phyloP scores from a whole-genome alignment of 306 rosid genomes.

The Dryas drummondii region DNA sequence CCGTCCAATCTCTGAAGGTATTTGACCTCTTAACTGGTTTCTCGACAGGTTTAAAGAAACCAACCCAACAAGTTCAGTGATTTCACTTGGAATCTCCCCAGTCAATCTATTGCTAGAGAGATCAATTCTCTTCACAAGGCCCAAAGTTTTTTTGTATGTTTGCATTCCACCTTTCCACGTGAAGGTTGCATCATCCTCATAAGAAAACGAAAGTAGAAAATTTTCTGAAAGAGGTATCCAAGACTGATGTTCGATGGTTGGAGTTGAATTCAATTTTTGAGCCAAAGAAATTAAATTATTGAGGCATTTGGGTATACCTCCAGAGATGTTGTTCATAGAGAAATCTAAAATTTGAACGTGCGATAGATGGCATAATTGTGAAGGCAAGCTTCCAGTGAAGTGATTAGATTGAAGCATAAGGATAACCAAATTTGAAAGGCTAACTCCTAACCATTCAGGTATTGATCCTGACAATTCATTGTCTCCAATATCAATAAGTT shows the following conservation, averaged over 20 bases:
- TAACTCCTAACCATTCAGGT: no score
- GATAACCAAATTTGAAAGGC: no score
- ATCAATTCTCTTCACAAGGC: slow-evolving; percentile 12
- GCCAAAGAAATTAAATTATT: neutral
- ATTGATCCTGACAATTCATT: no score
- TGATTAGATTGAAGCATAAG: no score
- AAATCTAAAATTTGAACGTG: neutral
- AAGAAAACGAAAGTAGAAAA: no score
- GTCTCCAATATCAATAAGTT: no score
- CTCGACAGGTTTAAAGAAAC: slow-evolving; percentile 23
- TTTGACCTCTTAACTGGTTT: neutral
- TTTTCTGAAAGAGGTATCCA: no score
- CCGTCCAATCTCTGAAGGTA: slow-evolving; percentile 1
- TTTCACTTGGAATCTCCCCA: slow-evolving; percentile 1
- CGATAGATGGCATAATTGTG: neutral
- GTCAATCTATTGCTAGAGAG: neutral
- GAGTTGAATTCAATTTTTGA: neutral
- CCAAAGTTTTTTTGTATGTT: neutral
- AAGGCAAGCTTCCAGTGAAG: slow-evolving; percentile 7
- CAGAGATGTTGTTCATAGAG: slow-evolving; percentile 1
- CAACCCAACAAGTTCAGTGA: slow-evolving; percentile 11
- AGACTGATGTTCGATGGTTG: neutral
- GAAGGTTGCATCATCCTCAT: neutral
- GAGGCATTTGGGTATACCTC: slow-evolving; percentile 23
- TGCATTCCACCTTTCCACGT: slow-evolving; percentile 9